Conservation (phyloP, 2,329 filamentous ascomycete species). For the Sporothrix curviconia region DNA sequence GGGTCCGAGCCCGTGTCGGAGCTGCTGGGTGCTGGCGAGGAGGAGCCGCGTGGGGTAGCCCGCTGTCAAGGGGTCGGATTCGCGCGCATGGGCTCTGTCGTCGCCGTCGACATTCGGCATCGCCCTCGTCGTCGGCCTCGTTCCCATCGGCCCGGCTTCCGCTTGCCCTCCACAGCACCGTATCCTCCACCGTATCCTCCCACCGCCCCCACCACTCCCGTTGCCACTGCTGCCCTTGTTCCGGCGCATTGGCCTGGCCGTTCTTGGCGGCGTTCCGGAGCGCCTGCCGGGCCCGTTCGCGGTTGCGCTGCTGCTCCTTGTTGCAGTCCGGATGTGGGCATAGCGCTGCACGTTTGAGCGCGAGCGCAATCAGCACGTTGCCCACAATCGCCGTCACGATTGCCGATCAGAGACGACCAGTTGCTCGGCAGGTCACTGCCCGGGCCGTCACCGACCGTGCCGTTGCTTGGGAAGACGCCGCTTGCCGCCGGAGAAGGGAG, state of each 20-base stretch:
- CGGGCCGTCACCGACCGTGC: slow-evolving; percentile 26
- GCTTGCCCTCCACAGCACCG: background rate
- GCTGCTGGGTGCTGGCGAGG: slow-evolving; percentile 25
- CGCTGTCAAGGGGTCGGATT: slow-evolving; percentile 46
- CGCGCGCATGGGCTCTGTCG: slow-evolving; percentile 32
- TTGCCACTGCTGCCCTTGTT: slow-evolving; percentile 20
- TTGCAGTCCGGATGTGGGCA: slow-evolving; percentile 81
- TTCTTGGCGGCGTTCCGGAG: slow-evolving; percentile 35
- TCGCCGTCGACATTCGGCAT: slow-evolving; percentile 28
- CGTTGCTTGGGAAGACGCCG: slow-evolving; percentile 16
- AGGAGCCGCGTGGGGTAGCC: slow-evolving; percentile 42
- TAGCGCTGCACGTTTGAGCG: slow-evolving; percentile 95
- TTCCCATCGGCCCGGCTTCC: slow-evolving; percentile 22
- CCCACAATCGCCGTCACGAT: slow-evolving; percentile 88
- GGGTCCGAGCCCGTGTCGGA: slow-evolving; percentile 22
- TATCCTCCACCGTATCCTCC: slow-evolving; percentile 4
- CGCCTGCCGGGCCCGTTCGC: slow-evolving; percentile 48
- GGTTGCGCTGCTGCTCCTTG: slow-evolving; percentile 56
- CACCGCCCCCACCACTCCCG: background rate
- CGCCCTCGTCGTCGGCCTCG: slow-evolving; percentile 18
- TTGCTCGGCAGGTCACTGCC: slow-evolving; percentile 47
- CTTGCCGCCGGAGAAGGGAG: slow-evolving; percentile 20
- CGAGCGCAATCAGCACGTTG: slow-evolving; percentile 89
- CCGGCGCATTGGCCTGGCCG: background rate
- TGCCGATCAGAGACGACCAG: slow-evolving; percentile 92